Base-by-base conservation (phyloP, 2,329 filamentous ascomycete genomes). In the Boeremia lycopersici region DNA sequence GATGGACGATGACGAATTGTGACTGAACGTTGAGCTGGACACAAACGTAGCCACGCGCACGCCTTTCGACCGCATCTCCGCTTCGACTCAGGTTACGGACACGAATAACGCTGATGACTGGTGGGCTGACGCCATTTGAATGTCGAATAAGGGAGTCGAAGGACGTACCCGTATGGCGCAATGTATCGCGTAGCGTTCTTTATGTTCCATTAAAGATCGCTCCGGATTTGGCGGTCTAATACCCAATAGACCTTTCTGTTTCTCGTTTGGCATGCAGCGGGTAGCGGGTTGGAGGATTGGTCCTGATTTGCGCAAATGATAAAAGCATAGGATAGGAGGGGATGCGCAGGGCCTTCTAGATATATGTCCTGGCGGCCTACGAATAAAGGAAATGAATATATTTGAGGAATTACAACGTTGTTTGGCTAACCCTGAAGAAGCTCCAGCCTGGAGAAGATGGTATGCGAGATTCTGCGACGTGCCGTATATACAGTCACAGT, bases 1-100 rank as follows among this genome's bases (percentile, higher is more conserved):
- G 75, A 85, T 99, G 72, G 93, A 92, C 46, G 87, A 89, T 57
- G 78, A 83, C 70, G 89, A 93, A 78, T 83, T 93, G 77, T 97
- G 92, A 96, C 90, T 93, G 40, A 63, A 74, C 64, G 71, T 77
- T 68, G 77, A 77, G 59, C 70, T 77, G 57, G 67, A 66, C 30
- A 65, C 68, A 44, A 59, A 59, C 53, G 67, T 61, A 62, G 71
- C 75, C 35, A 73, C 69, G 57, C 73, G 74, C 57, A 75, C 73
- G 42, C 71, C 72, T 49, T 76, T 69, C 59, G 74, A 75, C 42
- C 60, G 54, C 42, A 50, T 44, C 48, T 34, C 53, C 19, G 44
- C 43, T 4, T 43, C 39, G 39, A 44, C 45, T 59, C 60, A 58
- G 31, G 48, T 46, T 40, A 52, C 53, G 36, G 47, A 47, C 36